A percentile compares a stretch with the other conserved stretches of the same genome.
Evolutionary conservation across 2,329 filamentous ascomycete species (phyloP).

Genomic region (Exophiala bonariae): DNA sequence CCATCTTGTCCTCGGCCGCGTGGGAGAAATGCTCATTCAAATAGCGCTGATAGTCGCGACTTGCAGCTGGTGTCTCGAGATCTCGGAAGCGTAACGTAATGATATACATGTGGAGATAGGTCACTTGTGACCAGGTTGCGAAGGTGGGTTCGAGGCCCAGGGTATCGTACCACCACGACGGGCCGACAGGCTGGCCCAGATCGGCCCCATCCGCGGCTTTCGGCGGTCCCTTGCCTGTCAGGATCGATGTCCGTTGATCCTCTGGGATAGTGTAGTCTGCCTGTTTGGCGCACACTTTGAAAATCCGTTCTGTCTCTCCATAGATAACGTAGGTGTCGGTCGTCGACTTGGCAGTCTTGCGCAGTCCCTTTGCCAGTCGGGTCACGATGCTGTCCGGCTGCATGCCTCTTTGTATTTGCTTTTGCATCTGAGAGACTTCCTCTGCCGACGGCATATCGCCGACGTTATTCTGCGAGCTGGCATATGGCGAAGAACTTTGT

Average conservation of each 20-base stretch:
- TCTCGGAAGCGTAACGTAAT: conserved; percentile 79
- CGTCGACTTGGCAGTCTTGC: conserved; percentile 38
- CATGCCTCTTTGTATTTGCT: conserved; percentile 14
- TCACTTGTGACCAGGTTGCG: conserved; percentile 92
- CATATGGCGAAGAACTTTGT: too few species aligned
- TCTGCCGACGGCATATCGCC: background rate
- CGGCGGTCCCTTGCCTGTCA: conserved; percentile 46
- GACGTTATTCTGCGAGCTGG: too few species aligned
- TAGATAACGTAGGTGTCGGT: conserved; percentile 76
- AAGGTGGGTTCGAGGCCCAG: conserved; percentile 74
- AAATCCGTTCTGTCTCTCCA: conserved; percentile 74
- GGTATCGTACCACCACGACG: conserved; percentile 33
- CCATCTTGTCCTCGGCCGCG: conserved; percentile 69
- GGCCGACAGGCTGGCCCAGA: conserved; percentile 61
- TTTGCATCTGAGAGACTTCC: conserved; percentile 19
- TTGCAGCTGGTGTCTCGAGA: conserved; percentile 65
- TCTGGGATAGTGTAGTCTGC: conserved; percentile 77
- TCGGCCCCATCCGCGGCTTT: conserved; percentile 79
- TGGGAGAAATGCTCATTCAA: conserved; percentile 86
- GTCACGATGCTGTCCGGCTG: conserved; percentile 11
- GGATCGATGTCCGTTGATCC: conserved; percentile 63
- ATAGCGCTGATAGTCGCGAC: conserved; percentile 81
- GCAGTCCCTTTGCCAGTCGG: conserved; percentile 27
- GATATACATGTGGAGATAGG: conserved; percentile 95
- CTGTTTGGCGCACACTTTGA: conserved; percentile 70